Conservation (phyloP, 768 basidiomycete species). For the Trametes cingulata region DNA sequence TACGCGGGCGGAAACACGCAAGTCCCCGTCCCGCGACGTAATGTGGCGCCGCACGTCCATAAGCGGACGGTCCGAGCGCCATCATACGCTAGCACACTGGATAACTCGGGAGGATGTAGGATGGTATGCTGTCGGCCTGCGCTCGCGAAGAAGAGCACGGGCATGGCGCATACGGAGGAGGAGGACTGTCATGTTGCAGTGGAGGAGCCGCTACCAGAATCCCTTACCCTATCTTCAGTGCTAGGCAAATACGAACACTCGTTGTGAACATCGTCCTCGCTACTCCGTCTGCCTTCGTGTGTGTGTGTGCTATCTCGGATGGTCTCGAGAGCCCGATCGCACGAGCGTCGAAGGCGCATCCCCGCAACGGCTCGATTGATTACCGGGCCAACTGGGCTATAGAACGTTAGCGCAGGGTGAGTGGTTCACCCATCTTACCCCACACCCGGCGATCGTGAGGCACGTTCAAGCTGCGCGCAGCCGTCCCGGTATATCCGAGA, state of each 20-base stretch:
- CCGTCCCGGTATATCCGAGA: background rate
- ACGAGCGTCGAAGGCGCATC: background rate
- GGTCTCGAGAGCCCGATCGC: background rate
- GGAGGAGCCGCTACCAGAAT: constrained; percentile 14
- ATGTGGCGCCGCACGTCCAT: constrained; percentile 7
- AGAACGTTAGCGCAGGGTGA: background rate
- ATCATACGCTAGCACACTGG: constrained; percentile 10
- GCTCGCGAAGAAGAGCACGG: background rate
- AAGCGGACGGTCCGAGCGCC: background rate
- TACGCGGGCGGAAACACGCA: background rate
- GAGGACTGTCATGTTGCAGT: constrained; percentile 1
- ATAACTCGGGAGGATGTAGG: constrained; percentile 7
- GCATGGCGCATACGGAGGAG: background rate
- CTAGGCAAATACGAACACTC: constrained; percentile 11
- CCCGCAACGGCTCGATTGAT: background rate
- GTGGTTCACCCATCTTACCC: background rate
- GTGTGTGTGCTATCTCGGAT: too few relatives aligned
- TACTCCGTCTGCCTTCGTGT: background rate
- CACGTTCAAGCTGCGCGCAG: background rate
- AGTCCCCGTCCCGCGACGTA: constrained; percentile 3
- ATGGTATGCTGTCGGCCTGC: background rate
- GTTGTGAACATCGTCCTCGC: background rate
- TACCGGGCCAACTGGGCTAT: background rate
- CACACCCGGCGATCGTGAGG: background rate
- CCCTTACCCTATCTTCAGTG: constrained; percentile 6